These are phyloP conservation scores for Bidens hawaiensis DNA, from an alignment of 140 eudicot species.

Conservation along the genomic window DNA sequence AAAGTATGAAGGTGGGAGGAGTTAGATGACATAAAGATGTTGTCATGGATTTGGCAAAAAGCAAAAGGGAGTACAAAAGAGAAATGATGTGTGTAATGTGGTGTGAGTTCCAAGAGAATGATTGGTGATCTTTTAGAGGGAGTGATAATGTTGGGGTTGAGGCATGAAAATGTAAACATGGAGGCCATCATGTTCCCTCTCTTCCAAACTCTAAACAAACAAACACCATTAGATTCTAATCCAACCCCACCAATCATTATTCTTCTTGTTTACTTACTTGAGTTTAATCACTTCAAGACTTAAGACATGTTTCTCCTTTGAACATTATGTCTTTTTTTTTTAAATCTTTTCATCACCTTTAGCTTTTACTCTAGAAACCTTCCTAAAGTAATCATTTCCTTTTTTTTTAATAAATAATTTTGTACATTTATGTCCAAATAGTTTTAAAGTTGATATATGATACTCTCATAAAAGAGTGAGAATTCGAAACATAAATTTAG, in stretches of 20 bases:
- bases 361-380: neutral
- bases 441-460: neutral
- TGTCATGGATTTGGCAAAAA: conserved; percentile 25
- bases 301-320: conserved; percentile 28
- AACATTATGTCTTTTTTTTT: conserved; percentile 16
- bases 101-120: conserved; percentile 59
- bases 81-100: conserved; percentile 23
- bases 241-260: conserved; percentile 35
- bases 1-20: neutral
- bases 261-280: conserved; percentile 20
- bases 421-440: neutral
- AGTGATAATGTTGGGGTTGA: conserved; percentile 42
- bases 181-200: conserved; percentile 87
- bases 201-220: conserved; percentile 48
- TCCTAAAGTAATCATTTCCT: conserved; percentile 19
- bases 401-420: neutral
- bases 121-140: conserved; percentile 39
- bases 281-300: conserved; percentile 24
- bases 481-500: neutral
- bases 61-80: conserved; percentile 15
- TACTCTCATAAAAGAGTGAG: neutral
- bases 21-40: conserved; percentile 51
- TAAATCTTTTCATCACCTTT: conserved; percentile 4
- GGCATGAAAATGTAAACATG: conserved; percentile 61
- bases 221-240: conserved; percentile 36